Conservation (phyloP, 1,284 basidiomycete species). For the Hortiboletus rubellus region DNA sequence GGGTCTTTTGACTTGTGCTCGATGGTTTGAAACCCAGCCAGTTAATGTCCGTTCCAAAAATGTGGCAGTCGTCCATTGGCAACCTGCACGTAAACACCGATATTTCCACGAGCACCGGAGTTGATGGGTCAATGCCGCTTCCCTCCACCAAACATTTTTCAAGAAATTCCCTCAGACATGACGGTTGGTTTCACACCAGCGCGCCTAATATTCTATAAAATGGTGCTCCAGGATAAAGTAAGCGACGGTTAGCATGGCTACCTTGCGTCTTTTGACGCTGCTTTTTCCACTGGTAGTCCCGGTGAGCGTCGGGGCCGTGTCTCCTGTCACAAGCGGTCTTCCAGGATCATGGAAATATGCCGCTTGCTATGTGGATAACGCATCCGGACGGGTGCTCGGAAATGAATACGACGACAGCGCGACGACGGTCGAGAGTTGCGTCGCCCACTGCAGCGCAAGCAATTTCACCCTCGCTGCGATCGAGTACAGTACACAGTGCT, state of each 20-base stretch:
- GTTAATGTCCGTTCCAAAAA: not conserved
- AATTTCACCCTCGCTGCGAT: slow-evolving; percentile 52
- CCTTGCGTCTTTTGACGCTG: slow-evolving; percentile 2
- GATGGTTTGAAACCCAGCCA: not conserved
- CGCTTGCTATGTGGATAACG: slow-evolving; percentile 47
- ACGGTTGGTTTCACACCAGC: not conserved
- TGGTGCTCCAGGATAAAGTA: too few relatives aligned
- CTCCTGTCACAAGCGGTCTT: slow-evolving; percentile 50
- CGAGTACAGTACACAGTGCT: slow-evolving; percentile 54
- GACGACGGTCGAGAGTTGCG: slow-evolving; percentile 49
- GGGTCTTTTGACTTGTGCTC: not conserved
- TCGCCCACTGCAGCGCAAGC: slow-evolving; percentile 42
- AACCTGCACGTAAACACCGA: not conserved
- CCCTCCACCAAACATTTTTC: not conserved
- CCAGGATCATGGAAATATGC: slow-evolving; percentile 50
- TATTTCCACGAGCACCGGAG: too few relatives aligned
- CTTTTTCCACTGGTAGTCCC: not conserved
- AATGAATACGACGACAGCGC: slow-evolving; percentile 32
- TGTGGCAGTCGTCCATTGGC: not conserved
- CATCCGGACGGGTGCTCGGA: slow-evolving; percentile 49
- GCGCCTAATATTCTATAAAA: slow-evolving; percentile 1
- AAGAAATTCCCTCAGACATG: not conserved
- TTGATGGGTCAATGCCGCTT: too few relatives aligned
- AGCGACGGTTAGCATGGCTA: slow-evolving; percentile 7
- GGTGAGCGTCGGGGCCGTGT: slow-evolving; percentile 31